These are phyloP conservation scores for Sporothrix pallida DNA, from an alignment of 2,329 filamentous ascomycete species.

Conservation along the genomic window DNA sequence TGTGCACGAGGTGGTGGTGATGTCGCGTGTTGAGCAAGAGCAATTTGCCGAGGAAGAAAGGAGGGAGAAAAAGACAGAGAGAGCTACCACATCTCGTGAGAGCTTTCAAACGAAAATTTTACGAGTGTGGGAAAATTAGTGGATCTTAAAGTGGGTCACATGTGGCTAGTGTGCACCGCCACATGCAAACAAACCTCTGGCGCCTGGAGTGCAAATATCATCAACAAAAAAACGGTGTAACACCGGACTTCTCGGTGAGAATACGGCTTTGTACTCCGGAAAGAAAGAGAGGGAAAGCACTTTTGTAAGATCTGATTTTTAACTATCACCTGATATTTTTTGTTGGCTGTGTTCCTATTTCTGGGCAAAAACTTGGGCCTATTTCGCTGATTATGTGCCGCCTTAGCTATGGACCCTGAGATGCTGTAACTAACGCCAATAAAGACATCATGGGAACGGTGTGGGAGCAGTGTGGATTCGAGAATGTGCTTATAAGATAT, in stretches of 20 bases:
- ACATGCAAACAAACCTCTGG: constrained; percentile 3
- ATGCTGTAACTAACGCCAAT: neutral
- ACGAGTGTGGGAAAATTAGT: constrained; percentile 14
- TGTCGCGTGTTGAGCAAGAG: constrained; percentile 21
- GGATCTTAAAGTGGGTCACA: neutral
- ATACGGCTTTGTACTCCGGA: too few relatives aligned
- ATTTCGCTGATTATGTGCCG: too few relatives aligned
- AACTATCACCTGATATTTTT: neutral
- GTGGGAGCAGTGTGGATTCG: too few relatives aligned
- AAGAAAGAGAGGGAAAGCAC: too few relatives aligned
- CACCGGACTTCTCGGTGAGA: neutral
- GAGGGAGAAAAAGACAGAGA: neutral
- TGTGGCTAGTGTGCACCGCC: constrained; percentile 24
- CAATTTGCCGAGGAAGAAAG: constrained; percentile 11
- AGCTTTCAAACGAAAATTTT: constrained; percentile 25
- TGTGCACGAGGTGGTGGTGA: neutral
- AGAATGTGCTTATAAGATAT: neutral
- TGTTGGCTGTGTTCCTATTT: neutral
- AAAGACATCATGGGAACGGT: neutral
- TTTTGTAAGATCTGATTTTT: too few relatives aligned
- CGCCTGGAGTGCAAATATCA: neutral
- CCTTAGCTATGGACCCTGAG: neutral
- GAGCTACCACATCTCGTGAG: constrained; percentile 2
- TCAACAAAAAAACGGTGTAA: neutral
- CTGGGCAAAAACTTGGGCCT: too few relatives aligned